These are phyloP conservation scores for Xylaria sp. DNA, from an alignment of 2,329 filamentous ascomycete genomes.

Conservation along the genomic window DNA sequence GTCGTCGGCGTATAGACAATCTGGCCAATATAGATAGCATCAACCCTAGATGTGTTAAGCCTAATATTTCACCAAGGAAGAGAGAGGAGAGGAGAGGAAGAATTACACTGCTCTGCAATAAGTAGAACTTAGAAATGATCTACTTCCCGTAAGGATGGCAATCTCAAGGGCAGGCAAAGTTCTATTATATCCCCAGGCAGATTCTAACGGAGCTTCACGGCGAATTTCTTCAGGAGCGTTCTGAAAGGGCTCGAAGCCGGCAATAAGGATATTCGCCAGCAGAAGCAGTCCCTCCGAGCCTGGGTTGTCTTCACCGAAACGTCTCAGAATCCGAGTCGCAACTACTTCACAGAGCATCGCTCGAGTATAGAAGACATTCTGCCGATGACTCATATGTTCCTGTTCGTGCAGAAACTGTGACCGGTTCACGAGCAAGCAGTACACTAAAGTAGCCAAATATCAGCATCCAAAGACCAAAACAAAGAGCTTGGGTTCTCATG, in stretches of 20 bases:
- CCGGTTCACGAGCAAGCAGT: conserved; percentile 77
- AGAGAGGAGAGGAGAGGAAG: neutral
- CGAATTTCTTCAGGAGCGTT: conserved; percentile 66
- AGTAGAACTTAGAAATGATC: conserved; percentile 68
- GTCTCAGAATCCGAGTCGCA: conserved; percentile 69
- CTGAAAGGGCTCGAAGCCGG: conserved; percentile 81
- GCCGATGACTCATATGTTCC: conserved; percentile 66
- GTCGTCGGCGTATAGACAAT: conserved; percentile 78
- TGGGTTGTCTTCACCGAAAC: conserved; percentile 72
- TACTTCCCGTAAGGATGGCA: conserved; percentile 77
- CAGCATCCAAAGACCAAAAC: neutral
- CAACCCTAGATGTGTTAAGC: conserved; percentile 43
- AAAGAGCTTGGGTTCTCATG: neutral
- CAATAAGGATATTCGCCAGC: conserved; percentile 73
- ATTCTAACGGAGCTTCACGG: conserved; percentile 48
- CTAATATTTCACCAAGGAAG: neutral
- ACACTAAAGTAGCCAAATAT: conserved; percentile 48
- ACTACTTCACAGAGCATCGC: conserved; percentile 76
- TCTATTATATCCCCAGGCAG: conserved; percentile 45
- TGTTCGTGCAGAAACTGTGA: conserved; percentile 76
- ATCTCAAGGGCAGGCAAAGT: conserved; percentile 75
- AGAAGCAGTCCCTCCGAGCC: conserved; percentile 66
- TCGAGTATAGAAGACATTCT: conserved; percentile 74
- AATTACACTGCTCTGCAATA: conserved; percentile 69
- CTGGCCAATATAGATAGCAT: conserved; percentile 74